Percentiles rank a stretch among this genome's conserved stretches.
Conservation (phyloP, 176 grass and related monocot genomes). For the Eragrostis curvula region DNA sequence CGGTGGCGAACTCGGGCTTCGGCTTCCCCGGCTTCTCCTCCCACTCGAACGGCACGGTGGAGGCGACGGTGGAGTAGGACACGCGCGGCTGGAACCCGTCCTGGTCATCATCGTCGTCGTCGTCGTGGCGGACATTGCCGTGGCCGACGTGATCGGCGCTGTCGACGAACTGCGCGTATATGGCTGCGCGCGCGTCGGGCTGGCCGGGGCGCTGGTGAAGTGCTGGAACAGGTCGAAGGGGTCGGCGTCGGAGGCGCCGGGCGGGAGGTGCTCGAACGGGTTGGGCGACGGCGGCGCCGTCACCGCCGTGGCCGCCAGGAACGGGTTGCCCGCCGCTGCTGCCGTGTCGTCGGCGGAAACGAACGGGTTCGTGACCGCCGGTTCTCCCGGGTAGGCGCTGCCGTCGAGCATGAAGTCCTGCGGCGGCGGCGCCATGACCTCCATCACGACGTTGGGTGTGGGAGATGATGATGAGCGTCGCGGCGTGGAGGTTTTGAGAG, state of each 20-base stretch:
- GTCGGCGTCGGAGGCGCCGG: constrained; percentile 41
- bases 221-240: constrained; percentile 68
- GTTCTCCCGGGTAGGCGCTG: not conserved
- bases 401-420: constrained; percentile 27
- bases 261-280: constrained; percentile 48
- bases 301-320: constrained; percentile 38
- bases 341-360: constrained; percentile 14
- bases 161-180: constrained; percentile 52
- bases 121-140: not conserved
- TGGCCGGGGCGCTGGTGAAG: constrained; percentile 79
- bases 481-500: constrained; percentile 23
- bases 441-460: constrained; percentile 25
- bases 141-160: no score
- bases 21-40: constrained; percentile 83
- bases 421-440: constrained; percentile 24
- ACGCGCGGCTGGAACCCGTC: constrained; percentile 38
- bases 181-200: constrained; percentile 69
- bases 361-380: constrained; percentile 54
- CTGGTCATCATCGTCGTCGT: no score
- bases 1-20: constrained; percentile 44
- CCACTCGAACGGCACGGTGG: constrained; percentile 78
- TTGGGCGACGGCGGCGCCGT: constrained; percentile 51
- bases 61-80: constrained; percentile 45
- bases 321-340: constrained; percentile 30
- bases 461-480: not conserved